Evolutionary conservation across 2,329 filamentous ascomycete species (phyloP), one percentile per base, ranked within the genome.

Genomic region (Metarhizium sp.): DNA sequence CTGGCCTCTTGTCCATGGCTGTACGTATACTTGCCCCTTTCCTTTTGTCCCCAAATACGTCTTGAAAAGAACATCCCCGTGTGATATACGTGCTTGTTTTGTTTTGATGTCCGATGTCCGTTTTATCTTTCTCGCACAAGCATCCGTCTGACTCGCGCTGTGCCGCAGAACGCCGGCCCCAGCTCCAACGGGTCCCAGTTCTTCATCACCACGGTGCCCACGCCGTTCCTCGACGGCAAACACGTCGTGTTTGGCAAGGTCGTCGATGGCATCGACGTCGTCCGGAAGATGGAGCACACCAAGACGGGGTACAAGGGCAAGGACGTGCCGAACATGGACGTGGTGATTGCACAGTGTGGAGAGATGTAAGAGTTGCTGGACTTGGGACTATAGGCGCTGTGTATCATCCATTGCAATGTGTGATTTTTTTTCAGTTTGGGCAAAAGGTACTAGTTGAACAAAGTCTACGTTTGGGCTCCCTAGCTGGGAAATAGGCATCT

Each of bases 241-340:
- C 94, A 99, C 70, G 91, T 96, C 55, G 92, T 97, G 18, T 97
- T 97, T 64, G 94, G 94, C 52, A 86, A 88, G 69, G 92, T 97
- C 2, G 78, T 90, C 48, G 88, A 92, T 45, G 92, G 92, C 42
- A 87, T 96, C 81, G 90, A 96, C 57, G 84, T 96, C 6, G 88
- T 97, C 47, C 81, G 78, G 62, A 97, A 95, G 82, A 87, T 99
- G 73, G 92, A 97, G 77, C 86, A 88, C 59, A 94, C 90, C 36
- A 87, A 92, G 71, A 94, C 89, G 10, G 89, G 86, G 3, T 81
- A 83, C 60, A 75, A 78, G 38, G 82, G 81, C 52, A 82, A 88
- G 68, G 92, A 96, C 66, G 82, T 88, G 67, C 94, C 92, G 3
- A 88, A 88, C 62, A 75, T 92, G 68, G 92, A 96, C 67, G 86